Base-by-base conservation (phyloP, 768 basidiomycete genomes). In the Lentinula lateritia region DNA sequence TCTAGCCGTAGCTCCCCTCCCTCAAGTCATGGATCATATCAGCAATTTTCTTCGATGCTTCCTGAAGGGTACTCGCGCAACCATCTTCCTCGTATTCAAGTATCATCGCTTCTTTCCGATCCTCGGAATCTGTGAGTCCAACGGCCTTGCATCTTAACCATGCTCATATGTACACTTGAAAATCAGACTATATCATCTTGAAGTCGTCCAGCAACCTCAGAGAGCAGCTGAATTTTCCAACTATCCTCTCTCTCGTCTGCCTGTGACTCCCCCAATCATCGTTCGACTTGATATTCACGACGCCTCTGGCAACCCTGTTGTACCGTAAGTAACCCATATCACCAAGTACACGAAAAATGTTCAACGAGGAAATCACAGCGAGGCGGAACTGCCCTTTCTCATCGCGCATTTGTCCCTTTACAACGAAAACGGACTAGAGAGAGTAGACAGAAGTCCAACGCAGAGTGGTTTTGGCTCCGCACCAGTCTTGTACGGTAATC, bases 301-400 rank as follows among this genome's bases (percentile, higher is more conserved):
- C 73, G 77, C 81, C 16, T 79, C 84, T 57, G 91, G 90, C 13
- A 86, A 88, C 68, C 78, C 78, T 45, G 80, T 91, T 60, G 81
- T 88, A 65, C 90, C 92, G 94, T 95, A 78, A 74, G 93, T 86
- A 58, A 65, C 20, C 16, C 35, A 10, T n/a, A 12, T 8, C 28
- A 9, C 23, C 39, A 55, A 18, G 13, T 3, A 10, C 20, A 10
- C 10, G n/a, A 13, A 15, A 41, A 16, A 6, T 28, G 4, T 16
- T 35, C 9, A 16, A 42, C 5, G 23, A 20, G 13, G 42, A 50
- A 68, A 70, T 69, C 61, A 65, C 70, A 95, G 94, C 50, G 89
- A 93, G 72, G 79, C 83, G 66, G 94, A 95, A 67, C 78, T 95
- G 46, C 92, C 92, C 5, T 97, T 95, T 73, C 81, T 97, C 48